Evolutionary conservation across 768 basidiomycete species (phyloP).

Genomic region (Trametes meyenii): DNA sequence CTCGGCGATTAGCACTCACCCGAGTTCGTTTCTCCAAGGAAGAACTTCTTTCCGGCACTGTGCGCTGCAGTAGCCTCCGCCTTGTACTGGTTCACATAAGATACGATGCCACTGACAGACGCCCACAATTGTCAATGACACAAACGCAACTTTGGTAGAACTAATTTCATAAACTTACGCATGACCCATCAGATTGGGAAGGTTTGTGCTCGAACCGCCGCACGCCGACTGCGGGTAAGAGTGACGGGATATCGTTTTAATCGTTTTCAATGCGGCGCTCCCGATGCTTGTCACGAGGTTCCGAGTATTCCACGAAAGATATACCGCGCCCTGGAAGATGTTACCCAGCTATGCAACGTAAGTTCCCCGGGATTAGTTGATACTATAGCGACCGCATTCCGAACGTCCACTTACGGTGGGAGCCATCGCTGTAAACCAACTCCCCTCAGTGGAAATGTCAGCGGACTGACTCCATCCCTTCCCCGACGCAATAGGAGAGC

Average conservation of each 20-base stretch:
- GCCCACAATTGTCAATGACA: not conserved
- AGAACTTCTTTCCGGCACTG: slow-evolving; percentile 37
- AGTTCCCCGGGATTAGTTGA: no score
- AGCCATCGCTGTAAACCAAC: slow-evolving; percentile 37
- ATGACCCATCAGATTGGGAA: slow-evolving; percentile 41
- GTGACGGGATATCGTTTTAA: slow-evolving; percentile 39
- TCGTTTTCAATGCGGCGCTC: slow-evolving; percentile 28
- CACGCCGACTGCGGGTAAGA: slow-evolving; percentile 44
- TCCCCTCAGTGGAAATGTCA: slow-evolving; percentile 37
- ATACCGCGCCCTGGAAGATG: slow-evolving; percentile 43
- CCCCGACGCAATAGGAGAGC: slow-evolving; percentile 37
- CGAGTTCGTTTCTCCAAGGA: slow-evolving; percentile 46
- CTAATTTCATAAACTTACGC: slow-evolving; percentile 26
- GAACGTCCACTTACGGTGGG: slow-evolving; percentile 30
- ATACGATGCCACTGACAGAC: slow-evolving; percentile 41
- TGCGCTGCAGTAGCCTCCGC: slow-evolving; percentile 39
- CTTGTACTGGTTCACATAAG: slow-evolving; percentile 37
- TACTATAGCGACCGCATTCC: not conserved
- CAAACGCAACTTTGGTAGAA: not conserved
- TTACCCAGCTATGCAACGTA: slow-evolving; percentile 33
- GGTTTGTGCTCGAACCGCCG: slow-evolving; percentile 39
- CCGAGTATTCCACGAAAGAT: slow-evolving; percentile 38
- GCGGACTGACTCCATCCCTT: slow-evolving; percentile 37
- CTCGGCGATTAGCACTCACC: slow-evolving; percentile 25
- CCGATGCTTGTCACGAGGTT: slow-evolving; percentile 36